phyloP scores from a whole-genome alignment of 768 basidiomycete genomes.

The Macrolepiota dolichaula region DNA sequence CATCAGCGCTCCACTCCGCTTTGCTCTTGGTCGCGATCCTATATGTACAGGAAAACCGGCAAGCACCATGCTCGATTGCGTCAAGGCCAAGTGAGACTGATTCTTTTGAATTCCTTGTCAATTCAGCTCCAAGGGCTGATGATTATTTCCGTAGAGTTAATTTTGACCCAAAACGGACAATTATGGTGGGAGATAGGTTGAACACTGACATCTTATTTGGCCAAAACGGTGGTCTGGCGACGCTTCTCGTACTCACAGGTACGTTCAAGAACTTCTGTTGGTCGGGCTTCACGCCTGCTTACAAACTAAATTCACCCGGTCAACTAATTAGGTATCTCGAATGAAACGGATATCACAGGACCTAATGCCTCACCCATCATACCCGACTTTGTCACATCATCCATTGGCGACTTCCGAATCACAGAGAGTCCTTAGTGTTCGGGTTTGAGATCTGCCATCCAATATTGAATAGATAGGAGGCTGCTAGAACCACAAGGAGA shows the following conservation, averaged over 20 bases:
- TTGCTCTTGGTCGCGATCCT: slow-evolving; percentile 66
- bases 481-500: not conserved
- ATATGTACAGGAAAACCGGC: slow-evolving; percentile 89
- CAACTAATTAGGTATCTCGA: slow-evolving; percentile 62
- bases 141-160: slow-evolving; percentile 53
- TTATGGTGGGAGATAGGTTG: slow-evolving; percentile 96
- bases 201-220: slow-evolving; percentile 97
- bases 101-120: not conserved
- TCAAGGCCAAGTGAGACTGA: slow-evolving; percentile 56
- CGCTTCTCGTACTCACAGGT: slow-evolving; percentile 93
- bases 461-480: slow-evolving; percentile 2
- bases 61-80: slow-evolving; percentile 88
- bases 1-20: slow-evolving; percentile 78
- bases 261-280: slow-evolving; percentile 5
- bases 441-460: slow-evolving; percentile 3
- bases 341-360: slow-evolving; percentile 69
- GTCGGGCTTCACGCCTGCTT: not conserved
- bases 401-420: slow-evolving; percentile 76
- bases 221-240: slow-evolving; percentile 77
- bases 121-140: slow-evolving; percentile 13
- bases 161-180: slow-evolving; percentile 81
- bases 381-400: slow-evolving; percentile 78
- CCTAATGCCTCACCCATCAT: slow-evolving; percentile 66
- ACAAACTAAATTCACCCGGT: not conserved
- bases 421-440: slow-evolving; percentile 21